Percentiles rank a stretch among this genome's conserved stretches.
Conservation (phyloP, 106 monocot genomes). For the Acanthochlamys bracteata region DNA sequence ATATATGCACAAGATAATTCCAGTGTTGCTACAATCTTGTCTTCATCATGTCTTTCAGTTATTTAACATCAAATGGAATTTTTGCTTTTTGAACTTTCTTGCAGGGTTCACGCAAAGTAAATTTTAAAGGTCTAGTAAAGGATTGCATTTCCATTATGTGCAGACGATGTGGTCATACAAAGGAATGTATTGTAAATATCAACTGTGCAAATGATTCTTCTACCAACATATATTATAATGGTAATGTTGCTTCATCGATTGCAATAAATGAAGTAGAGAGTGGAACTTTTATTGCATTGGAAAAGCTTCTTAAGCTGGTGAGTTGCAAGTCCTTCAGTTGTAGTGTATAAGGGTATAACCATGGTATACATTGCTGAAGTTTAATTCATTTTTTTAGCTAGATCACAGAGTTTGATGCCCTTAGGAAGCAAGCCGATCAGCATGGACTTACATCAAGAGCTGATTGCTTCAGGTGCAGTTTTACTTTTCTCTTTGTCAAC, state of each 20-base stretch:
- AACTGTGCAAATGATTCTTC: conserved; percentile 14
- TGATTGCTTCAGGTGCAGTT: conserved; percentile 66
- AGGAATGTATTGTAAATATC: conserved; percentile 8
- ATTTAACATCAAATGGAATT: no score
- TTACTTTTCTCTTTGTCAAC: conserved; percentile 1
- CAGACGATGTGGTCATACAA: conserved; percentile 20
- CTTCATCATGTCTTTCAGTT: no score
- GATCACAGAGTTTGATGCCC: conserved; percentile 71
- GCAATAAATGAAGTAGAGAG: conserved; percentile 29
- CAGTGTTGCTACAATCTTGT: no score
- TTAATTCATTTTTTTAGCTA: conserved; percentile 24
- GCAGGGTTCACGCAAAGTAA: conserved; percentile 68
- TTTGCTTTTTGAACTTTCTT: conserved; percentile 10
- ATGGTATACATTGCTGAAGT: background rate
- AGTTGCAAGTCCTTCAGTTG: background rate
- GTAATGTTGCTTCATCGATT: conserved; percentile 28
- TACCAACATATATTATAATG: conserved; percentile 20
- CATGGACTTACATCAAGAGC: conserved; percentile 56
- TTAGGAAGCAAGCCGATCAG: conserved; percentile 60
- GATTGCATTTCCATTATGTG: conserved; percentile 56
- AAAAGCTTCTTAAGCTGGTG: conserved; percentile 62
- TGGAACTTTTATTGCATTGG: conserved; percentile 26
- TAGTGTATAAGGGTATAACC: background rate
- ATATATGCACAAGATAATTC: no score
- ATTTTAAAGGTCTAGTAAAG: conserved; percentile 49